Percentiles rank a stretch among this genome's conserved stretches.
Conservation (phyloP, 2,329 filamentous ascomycete genomes). For the Capronia epimyces region DNA sequence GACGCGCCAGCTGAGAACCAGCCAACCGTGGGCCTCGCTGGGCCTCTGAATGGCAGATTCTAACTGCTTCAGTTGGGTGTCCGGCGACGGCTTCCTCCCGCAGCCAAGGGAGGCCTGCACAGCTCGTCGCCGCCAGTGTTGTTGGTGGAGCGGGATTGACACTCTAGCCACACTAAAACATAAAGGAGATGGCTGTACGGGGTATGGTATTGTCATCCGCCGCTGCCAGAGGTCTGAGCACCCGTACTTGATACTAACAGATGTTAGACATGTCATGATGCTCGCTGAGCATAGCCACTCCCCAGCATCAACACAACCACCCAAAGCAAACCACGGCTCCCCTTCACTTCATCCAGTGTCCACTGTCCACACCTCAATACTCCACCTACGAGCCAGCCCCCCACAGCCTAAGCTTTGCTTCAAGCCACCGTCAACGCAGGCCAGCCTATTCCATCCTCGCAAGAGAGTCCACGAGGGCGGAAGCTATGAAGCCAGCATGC, state of each 20-base stretch:
- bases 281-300: not conserved
- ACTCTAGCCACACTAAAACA: conserved; percentile 7
- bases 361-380: not conserved
- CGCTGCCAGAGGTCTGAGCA: too few relatives aligned
- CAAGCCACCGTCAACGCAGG: conserved; percentile 11
- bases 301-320: not conserved
- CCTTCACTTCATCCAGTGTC: not conserved
- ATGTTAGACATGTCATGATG: not conserved
- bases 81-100: conserved; percentile 1
- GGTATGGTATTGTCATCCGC: not conserved
- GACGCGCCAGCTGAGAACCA: not conserved
- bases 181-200: conserved; percentile 16
- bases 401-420: conserved; percentile 1
- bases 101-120: conserved; percentile 5
- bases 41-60: not conserved
- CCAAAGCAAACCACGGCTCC: not conserved
- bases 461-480: not conserved
- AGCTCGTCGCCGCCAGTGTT: conserved; percentile 11
- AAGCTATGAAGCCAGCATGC: not conserved
- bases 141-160: conserved; percentile 16
- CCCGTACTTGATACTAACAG: not conserved
- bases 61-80: not conserved
- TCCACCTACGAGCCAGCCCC: conserved; percentile 24
- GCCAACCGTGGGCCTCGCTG: not conserved
- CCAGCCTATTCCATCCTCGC: not conserved